Evolutionary conservation across 2,329 filamentous ascomycete genomes (phyloP).

Genomic region (Rosellinia necatrix): DNA sequence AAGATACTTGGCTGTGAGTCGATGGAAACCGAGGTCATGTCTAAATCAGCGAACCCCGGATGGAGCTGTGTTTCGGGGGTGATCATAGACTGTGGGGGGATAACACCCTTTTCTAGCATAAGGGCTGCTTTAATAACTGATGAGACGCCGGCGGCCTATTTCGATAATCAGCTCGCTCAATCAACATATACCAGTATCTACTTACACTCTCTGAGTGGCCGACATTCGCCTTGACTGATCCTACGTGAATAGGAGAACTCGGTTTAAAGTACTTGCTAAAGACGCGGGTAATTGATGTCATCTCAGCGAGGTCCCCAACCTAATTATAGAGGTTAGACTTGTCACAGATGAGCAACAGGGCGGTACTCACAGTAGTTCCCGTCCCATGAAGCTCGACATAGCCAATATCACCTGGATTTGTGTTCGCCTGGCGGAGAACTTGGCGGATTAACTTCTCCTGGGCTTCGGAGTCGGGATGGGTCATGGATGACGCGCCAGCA

Average conservation of each 20-base stretch:
- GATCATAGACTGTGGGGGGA: slow-evolving; percentile 55
- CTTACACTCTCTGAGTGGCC: slow-evolving; percentile 49
- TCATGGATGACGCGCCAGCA: slow-evolving; percentile 67
- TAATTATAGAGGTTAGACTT: background rate
- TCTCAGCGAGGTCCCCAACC: slow-evolving; percentile 68
- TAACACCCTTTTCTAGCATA: slow-evolving; percentile 49
- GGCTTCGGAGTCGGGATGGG: slow-evolving; percentile 41
- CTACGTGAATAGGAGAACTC: slow-evolving; percentile 49
- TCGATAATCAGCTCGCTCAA: background rate
- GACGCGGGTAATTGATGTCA: slow-evolving; percentile 62
- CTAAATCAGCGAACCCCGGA: slow-evolving; percentile 12
- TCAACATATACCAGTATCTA: background rate
- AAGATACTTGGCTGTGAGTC: slow-evolving; percentile 6
- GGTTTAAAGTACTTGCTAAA: slow-evolving; percentile 53
- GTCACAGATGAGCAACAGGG: background rate
- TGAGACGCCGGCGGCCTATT: slow-evolving; percentile 43
- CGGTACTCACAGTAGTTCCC: slow-evolving; percentile 61
- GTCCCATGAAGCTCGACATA: slow-evolving; percentile 74
- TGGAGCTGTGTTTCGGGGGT: slow-evolving; percentile 28
- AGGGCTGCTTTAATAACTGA: slow-evolving; percentile 50
- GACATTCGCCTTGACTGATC: slow-evolving; percentile 54
- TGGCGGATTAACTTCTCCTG: slow-evolving; percentile 36
- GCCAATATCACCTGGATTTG: slow-evolving; percentile 49
- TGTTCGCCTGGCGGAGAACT: slow-evolving; percentile 25
- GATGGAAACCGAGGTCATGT: slow-evolving; percentile 19